Base-by-base conservation (phyloP, 306 rosid genomes). In the Prunus davidiana region DNA sequence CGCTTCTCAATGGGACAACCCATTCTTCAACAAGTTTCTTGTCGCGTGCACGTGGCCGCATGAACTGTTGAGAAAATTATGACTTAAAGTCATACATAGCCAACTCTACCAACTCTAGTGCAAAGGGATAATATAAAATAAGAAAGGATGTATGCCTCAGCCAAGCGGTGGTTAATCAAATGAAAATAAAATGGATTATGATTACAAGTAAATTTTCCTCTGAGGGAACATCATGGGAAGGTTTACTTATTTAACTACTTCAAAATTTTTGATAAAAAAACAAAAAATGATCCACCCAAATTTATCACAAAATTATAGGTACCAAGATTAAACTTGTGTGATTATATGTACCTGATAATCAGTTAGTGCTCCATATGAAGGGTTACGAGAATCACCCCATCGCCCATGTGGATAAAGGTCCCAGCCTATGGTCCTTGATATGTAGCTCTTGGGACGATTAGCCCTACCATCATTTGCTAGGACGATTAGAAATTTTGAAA, bases 391-490 rank as follows among this genome's bases (percentile, higher is more conserved):
- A 89, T 94, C 96, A 81, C 87, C 80, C 99, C 99, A 95, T 18
- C 99, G 89, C 69, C 99, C 99, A 73, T 76, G 97, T 76, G 99
- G 99, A 71, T 92, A 95, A 69, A 89, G 96, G 45, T 95, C 99
- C 99, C 99, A 95, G 80, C 99, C 97, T 54, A 83, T 69, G 74
- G 99, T 95, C 83, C 99, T 89, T 74, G 99, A 86, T 83, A 92
- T 87, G 87, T 95, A 95, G 89, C 99, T 95, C 81, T 84, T 92
- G 51, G 97, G 99, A 79, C 97, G 99, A 82, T 92, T 95, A 60
- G 99, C 99, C 99, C 99, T 95, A 77, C 22, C 27, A 84, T 57
- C 25, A 84, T 75, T 76, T 79, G 63, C 41, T 51, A 61, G 45
- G 81, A 82, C 54, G 65, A 77, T 80, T 77, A 86, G 82, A 70